Evolutionary conservation across 1,284 basidiomycete genomes (phyloP).

Genomic region (Kwoniella shivajii): DNA sequence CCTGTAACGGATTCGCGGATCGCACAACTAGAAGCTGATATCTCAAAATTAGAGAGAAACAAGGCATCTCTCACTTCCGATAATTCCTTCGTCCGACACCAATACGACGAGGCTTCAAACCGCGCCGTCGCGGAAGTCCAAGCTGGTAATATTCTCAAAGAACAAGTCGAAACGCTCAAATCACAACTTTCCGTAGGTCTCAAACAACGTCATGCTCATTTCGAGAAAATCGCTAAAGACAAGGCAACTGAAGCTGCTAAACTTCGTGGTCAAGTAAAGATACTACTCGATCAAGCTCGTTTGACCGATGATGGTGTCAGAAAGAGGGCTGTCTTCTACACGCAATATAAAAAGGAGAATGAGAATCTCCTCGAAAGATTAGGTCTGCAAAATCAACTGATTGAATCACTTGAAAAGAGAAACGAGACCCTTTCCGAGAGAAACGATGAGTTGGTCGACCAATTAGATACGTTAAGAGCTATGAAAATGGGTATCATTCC

Average conservation of each 20-base stretch:
- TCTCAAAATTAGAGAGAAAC: background rate
- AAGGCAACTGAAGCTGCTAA: constrained; percentile 14
- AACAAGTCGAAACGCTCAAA: constrained; percentile 25
- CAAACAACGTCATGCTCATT: constrained; percentile 40
- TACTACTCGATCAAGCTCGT: constrained; percentile 43
- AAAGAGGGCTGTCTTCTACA: constrained; percentile 30
- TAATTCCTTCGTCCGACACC: constrained; percentile 28
- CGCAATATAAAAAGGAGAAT: constrained; percentile 19
- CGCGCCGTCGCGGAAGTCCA: constrained; percentile 33
- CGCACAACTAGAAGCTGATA: constrained; percentile 2
- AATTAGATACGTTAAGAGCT: constrained; percentile 32
- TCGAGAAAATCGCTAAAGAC: constrained; percentile 17
- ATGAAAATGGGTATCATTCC: constrained; percentile 38
- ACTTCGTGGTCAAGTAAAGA: constrained; percentile 24
- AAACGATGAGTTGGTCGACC: constrained; percentile 39
- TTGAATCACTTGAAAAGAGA: background rate
- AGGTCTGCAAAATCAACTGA: constrained; percentile 10
- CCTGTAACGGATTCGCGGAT: constrained; percentile 1
- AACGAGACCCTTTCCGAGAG: constrained; percentile 25
- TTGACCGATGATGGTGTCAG: constrained; percentile 45
- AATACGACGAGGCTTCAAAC: constrained; percentile 36
- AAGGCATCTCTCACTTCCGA: constrained; percentile 14
- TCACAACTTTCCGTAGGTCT: constrained; percentile 41
- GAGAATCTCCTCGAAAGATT: constrained; percentile 13
- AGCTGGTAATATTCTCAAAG: constrained; percentile 19